Conservation (phyloP, 2,329 filamentous ascomycete genomes). For the Cladophialophora bantiana region DNA sequence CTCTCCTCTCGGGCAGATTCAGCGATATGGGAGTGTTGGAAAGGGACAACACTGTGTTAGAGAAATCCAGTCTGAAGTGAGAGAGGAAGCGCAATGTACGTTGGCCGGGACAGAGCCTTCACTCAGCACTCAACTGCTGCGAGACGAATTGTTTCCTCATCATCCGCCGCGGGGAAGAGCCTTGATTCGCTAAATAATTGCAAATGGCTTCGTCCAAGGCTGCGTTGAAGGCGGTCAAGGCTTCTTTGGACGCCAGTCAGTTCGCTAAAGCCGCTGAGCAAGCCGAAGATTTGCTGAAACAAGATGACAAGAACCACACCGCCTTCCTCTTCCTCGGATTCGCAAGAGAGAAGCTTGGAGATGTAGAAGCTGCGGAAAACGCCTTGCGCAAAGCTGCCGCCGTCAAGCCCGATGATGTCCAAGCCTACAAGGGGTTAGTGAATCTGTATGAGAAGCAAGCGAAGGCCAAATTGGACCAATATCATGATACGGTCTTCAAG, state of each 20-base stretch:
- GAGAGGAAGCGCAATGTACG: not conserved
- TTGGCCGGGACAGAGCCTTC: not conserved
- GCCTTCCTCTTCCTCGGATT: constrained; percentile 88
- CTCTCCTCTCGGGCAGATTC: not conserved
- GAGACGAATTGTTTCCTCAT: not conserved
- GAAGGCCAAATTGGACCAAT: constrained; percentile 71
- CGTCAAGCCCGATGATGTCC: constrained; percentile 76
- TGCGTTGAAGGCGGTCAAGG: constrained; percentile 79
- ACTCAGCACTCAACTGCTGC: not conserved
- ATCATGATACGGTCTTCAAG: constrained; percentile 74
- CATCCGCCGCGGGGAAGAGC: not conserved
- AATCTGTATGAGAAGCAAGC: constrained; percentile 83
- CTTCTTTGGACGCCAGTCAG: constrained; percentile 77
- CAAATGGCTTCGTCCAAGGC: constrained; percentile 66
- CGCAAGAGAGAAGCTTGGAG: constrained; percentile 77
- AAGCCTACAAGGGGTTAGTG: constrained; percentile 89
- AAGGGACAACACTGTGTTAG: not conserved
- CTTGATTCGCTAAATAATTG: not conserved
- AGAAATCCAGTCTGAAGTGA: not conserved
- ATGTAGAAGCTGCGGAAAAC: constrained; percentile 74
- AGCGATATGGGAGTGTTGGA: not conserved
- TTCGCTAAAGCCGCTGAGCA: constrained; percentile 77
- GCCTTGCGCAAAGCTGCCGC: constrained; percentile 76
- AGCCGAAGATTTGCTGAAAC: constrained; percentile 71
- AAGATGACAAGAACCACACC: constrained; percentile 81